Percentiles rank a stretch among this genome's conserved stretches.
Conservation (phyloP, 768 basidiomycete species). For the Albatrellus ellisii region DNA sequence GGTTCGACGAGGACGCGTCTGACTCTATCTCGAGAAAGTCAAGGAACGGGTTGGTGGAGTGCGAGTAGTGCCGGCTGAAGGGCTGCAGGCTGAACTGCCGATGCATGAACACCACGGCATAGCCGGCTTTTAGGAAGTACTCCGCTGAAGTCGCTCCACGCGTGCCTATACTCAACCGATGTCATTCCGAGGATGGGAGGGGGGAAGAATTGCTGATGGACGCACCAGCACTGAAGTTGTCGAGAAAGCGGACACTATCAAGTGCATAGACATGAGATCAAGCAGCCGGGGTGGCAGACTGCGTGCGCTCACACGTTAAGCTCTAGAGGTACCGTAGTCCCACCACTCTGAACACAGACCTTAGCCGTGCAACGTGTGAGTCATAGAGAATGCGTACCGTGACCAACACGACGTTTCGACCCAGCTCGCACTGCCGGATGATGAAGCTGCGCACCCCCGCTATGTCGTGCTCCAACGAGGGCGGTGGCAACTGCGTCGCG, state of each 20-base stretch:
- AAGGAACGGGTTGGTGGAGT: slow-evolving; percentile 95
- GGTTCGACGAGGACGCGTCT: slow-evolving; percentile 3
- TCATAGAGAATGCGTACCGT: slow-evolving; percentile 47
- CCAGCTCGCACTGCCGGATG: slow-evolving; percentile 43
- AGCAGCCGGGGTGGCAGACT: slow-evolving; percentile 1
- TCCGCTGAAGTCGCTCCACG: slow-evolving; percentile 96
- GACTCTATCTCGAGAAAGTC: slow-evolving; percentile 73
- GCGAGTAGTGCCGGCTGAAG: slow-evolving; percentile 95
- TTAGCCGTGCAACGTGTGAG: not conserved
- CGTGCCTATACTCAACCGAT: slow-evolving; percentile 92
- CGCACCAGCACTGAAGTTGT: slow-evolving; percentile 96
- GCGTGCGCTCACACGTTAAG: slow-evolving; percentile 83
- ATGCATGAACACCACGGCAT: slow-evolving; percentile 99
- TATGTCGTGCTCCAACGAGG: slow-evolving; percentile 56
- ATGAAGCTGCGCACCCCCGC: slow-evolving; percentile 57
- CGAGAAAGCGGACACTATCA: slow-evolving; percentile 89
- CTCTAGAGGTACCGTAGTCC: slow-evolving; percentile 95
- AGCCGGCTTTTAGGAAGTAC: slow-evolving; percentile 88
- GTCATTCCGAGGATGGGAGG: slow-evolving; percentile 91
- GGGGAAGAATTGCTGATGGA: not conserved
- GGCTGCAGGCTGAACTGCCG: slow-evolving; percentile 96
- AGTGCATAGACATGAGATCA: slow-evolving; percentile 14
- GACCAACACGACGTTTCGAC: slow-evolving; percentile 79
- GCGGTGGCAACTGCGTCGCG: slow-evolving; percentile 70
- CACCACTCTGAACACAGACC: slow-evolving; percentile 61